These are phyloP conservation scores for Fusarium veterinarium DNA, from an alignment of 2,329 filamentous ascomycete genomes.

Conservation along the genomic window DNA sequence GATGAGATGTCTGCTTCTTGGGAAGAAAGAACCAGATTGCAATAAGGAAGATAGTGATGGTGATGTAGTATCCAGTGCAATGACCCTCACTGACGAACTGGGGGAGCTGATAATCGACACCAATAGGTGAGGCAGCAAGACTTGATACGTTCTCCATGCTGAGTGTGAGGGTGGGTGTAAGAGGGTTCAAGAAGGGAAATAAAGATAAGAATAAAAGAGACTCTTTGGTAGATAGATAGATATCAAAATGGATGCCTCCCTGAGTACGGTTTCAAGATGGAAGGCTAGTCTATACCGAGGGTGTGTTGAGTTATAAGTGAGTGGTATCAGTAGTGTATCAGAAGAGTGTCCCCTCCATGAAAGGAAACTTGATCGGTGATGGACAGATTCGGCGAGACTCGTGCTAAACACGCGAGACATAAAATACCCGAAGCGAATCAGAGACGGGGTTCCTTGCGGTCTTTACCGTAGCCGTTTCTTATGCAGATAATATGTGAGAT, in stretches of 20 bases:
- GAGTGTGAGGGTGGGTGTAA: neutral
- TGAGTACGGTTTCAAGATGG: slow-evolving; percentile 7
- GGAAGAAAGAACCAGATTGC: slow-evolving; percentile 54
- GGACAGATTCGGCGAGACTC: slow-evolving; percentile 22
- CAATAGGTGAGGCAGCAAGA: slow-evolving; percentile 26
- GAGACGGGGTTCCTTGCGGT: neutral
- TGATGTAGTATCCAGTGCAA: slow-evolving; percentile 56
- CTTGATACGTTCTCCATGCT: slow-evolving; percentile 40
- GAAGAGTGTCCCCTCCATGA: slow-evolving; percentile 19
- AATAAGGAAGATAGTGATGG: slow-evolving; percentile 52
- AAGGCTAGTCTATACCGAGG: slow-evolving; percentile 3
- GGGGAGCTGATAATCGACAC: slow-evolving; percentile 37
- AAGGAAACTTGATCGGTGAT: slow-evolving; percentile 22
- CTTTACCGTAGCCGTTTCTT: neutral
- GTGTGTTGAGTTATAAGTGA: slow-evolving; percentile 32
- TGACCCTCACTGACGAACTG: slow-evolving; percentile 42
- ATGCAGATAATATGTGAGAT: neutral
- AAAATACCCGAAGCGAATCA: slow-evolving; percentile 20
- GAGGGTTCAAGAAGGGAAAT: slow-evolving; percentile 1
- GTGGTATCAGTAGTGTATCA: slow-evolving; percentile 35
- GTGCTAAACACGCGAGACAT: slow-evolving; percentile 16
- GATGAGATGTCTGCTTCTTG: slow-evolving; percentile 45
- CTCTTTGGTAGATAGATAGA: slow-evolving; percentile 17
- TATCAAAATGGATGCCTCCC: neutral
- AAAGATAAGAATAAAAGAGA: neutral